Base-by-base conservation (phyloP, 495 filamentous ascomycete genomes). In the Neurospora sp. region DNA sequence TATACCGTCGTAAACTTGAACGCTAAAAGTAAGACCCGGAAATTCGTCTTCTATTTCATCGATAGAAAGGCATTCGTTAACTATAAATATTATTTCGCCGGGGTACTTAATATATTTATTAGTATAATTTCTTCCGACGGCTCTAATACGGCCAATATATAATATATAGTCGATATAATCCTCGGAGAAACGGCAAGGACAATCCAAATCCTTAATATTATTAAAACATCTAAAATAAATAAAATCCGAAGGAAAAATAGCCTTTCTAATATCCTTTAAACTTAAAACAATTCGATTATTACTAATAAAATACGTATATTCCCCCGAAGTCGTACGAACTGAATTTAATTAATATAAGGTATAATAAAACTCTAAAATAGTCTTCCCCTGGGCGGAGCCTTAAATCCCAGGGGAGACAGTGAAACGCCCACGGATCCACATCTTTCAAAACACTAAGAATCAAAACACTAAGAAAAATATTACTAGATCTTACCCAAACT, bases 21-120 rank as follows among this genome's bases (percentile, higher is more conserved):
- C 0, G 0, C 39, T 0, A 0, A 40, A 40, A 1, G 0, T 0
- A 14, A 40, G 3, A 14, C 39, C 4, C 0, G 11, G 39, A 14
- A 40, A 40, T 40, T 14, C 39, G 39, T 40, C 10, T 40, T 40
- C 4, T 2, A 40, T 40, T 40, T 40, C 11, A 3, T 14, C 39
- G 11, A 40, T 40, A 14, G 11, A 40, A 40, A 40, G 4, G 11
- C 0, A 40, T 5, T 40, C 2, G 0, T 40, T 40, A 14, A 40
- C 2, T 40, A 40, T 5, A 2, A 40, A 2, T 12, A 40, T 40
- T 14, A 40, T 40, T 40, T 40, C 0, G 4, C 39, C 12, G 0
- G 11, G 11, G 11, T 40, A 5, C 14, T 40, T 0, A 4, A 5
- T 4, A 14, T 14, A 40, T 40, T 40, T 40, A 40, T 2, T 40